Base-by-base conservation (phyloP, 306 rosid species). In the Trichosanthes truncata region DNA sequence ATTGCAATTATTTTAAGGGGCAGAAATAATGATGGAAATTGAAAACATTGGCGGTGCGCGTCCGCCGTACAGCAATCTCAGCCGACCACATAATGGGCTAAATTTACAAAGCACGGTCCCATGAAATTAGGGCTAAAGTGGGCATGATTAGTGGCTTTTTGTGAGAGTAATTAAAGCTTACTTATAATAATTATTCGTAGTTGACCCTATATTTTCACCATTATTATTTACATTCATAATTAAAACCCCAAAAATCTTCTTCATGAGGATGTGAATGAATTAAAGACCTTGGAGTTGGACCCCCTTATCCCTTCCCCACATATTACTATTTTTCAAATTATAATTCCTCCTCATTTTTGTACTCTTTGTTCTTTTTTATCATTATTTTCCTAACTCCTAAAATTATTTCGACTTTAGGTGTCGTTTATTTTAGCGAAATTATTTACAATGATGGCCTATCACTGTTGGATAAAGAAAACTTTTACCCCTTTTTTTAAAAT, bases 101-200 rank as follows among this genome's bases (percentile, higher is more conserved):
- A 73, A 73, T 73, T 73, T 49, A 73, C 78, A 29, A 49, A 26
- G 43, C 78, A 46, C 25, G 78, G 78, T 73, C 78, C 78, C 78
- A 73, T 49, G 29, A 73, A 73, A 73, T 73, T 73, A 73, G 78
- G 78, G 78, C 43, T 73, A 73, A 73, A 73, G 78, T 29, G 57
- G 23, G 7, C 77, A 73, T 73, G 60, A 73, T 73, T 73, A 73
- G 43, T 73, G 77, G 77, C 77, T 73, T 73, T 73, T 73, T 46
- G 14, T 8, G 0, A 3, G 41, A 73, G 15, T 73, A 73, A 46
- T 73, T 73, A 49, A 73, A 21, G 14, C 14, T 73, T 29, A 29
- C 60, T 46, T 49, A 25, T 73, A 73, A 73, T 73, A 14, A 73
- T 73, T 73, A 73, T 29, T 73, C 43, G 41, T 73, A 49, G 40